A percentile compares a stretch with the other conserved stretches of the same genome.
Evolutionary conservation across 106 monocot genomes (phyloP).

Genomic region (Apostasia ramifera): DNA sequence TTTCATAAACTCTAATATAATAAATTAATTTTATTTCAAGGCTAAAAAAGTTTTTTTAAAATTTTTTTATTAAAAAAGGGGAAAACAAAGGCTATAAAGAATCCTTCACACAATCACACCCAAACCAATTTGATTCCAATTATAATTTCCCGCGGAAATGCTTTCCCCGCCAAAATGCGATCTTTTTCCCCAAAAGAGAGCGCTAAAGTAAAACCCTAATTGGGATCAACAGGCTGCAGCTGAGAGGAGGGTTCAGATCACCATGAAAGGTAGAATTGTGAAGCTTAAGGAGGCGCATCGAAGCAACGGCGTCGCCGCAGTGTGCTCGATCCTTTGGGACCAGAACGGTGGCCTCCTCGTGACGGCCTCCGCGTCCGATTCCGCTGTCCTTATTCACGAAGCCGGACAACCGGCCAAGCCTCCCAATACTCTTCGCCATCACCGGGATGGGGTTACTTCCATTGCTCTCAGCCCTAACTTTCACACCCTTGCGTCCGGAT

Average conservation of each 20-base stretch:
- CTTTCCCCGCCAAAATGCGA: no score
- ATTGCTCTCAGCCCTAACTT: slow-evolving; percentile 67
- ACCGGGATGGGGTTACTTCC: slow-evolving; percentile 76
- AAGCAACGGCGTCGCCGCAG: slow-evolving; percentile 19
- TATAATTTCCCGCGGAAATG: no score
- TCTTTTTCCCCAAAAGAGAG: no score
- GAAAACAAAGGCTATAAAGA: no score
- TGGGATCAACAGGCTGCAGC: background rate
- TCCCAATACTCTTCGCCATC: slow-evolving; percentile 35
- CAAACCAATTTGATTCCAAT: no score
- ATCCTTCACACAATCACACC: no score
- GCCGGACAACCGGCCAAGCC: slow-evolving; percentile 30
- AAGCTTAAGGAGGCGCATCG: slow-evolving; percentile 93
- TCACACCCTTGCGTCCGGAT: slow-evolving; percentile 69
- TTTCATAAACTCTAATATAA: no score
- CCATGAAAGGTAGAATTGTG: slow-evolving; percentile 65
- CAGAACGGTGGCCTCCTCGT: slow-evolving; percentile 36
- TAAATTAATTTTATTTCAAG: no score
- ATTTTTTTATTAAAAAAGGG: no score
- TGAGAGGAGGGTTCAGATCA: background rate
- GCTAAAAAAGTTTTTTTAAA: no score
- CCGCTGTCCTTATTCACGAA: slow-evolving; percentile 55
- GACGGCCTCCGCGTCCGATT: slow-evolving; percentile 53
- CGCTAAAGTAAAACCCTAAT: no score
- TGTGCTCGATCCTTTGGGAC: slow-evolving; percentile 73